Conservation (phyloP, 306 rosid genomes). For the Vachellia collinsii region DNA sequence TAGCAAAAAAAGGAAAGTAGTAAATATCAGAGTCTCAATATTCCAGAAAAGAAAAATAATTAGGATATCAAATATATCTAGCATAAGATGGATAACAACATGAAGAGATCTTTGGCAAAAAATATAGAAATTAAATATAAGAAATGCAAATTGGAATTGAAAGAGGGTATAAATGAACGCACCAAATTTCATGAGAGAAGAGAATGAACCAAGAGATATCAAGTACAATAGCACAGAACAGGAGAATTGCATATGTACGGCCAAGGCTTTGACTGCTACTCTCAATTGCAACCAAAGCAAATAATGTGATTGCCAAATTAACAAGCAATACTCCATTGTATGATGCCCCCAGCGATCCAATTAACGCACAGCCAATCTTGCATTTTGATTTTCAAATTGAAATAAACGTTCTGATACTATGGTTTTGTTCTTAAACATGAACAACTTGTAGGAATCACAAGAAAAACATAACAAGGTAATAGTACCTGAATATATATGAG, state of each 20-base stretch:
- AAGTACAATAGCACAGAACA: slow-evolving; percentile 68
- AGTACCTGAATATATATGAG: slow-evolving; percentile 90
- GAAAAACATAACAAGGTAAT: neutral
- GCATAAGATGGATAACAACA: neutral
- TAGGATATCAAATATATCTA: neutral
- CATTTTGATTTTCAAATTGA: slow-evolving; percentile 15
- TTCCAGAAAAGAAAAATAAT: neutral
- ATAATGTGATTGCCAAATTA: slow-evolving; percentile 77
- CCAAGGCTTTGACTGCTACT: slow-evolving; percentile 97
- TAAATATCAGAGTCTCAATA: neutral
- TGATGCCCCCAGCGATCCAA: slow-evolving; percentile 92
- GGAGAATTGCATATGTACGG: slow-evolving; percentile 93
- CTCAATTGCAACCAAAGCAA: slow-evolving; percentile 94
- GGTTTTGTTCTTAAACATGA: neutral
- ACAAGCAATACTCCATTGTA: slow-evolving; percentile 81
- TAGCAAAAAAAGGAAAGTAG: no score
- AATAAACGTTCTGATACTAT: neutral
- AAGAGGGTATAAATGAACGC: slow-evolving; percentile 7
- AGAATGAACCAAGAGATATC: slow-evolving; percentile 87
- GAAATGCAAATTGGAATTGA: neutral
- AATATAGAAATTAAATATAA: neutral
- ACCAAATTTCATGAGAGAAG: slow-evolving; percentile 78
- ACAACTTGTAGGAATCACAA: neutral
- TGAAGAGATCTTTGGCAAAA: neutral
- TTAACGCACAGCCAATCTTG: slow-evolving; percentile 83